Base-by-base conservation (phyloP, 441 rosid species). In the Jatropha podagrica region DNA sequence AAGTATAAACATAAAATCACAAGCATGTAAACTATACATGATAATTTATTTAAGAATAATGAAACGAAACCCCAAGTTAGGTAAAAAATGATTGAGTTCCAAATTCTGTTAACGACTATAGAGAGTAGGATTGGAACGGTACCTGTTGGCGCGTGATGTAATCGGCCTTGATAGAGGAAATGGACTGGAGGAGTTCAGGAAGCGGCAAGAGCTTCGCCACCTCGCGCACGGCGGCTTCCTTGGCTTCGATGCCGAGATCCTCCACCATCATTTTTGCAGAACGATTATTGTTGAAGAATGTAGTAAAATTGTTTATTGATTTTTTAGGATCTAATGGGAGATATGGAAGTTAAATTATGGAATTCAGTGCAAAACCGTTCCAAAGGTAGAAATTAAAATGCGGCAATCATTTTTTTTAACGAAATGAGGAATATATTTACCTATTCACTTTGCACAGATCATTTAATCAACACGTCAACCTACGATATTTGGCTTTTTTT, bases 211-310 rank as follows among this genome's bases (percentile, higher is more conserved):
- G 90, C 91, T 96, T 96, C 40, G 98, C 97, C 42, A 96, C 99
- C 86, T 96, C 98, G 1, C 98, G 92, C 8, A 96, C 99, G 23
- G 99, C 88, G n/a, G 95, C 87, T 77, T 96, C 99, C 85, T 94
- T 96, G 54, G 99, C 99, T 76, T 96, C 99, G 71, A 96, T 92
- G 66, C 99, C 99, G 61, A 89, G 96, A 92, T 96, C 99, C 74
- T 96, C 97, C 68, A 76, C 96, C 92, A 88, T 94, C 95, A 90
- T 92, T 79, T 77, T 82, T 66, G 26, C 49, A n/a, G 37, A 5
- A 20, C 27, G 7, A 20, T 42, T 44, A 20, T 52, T 52, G 56
- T 9, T 18, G 15, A 59, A 20, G 20, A 9, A 20, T 23, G 5
- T 23, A 23, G 2, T 9, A 32, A 26, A 20, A 59, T 20, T 59